These are phyloP conservation scores for Calonectria pteridis DNA, from an alignment of 2,329 filamentous ascomycete species.

Conservation along the genomic window DNA sequence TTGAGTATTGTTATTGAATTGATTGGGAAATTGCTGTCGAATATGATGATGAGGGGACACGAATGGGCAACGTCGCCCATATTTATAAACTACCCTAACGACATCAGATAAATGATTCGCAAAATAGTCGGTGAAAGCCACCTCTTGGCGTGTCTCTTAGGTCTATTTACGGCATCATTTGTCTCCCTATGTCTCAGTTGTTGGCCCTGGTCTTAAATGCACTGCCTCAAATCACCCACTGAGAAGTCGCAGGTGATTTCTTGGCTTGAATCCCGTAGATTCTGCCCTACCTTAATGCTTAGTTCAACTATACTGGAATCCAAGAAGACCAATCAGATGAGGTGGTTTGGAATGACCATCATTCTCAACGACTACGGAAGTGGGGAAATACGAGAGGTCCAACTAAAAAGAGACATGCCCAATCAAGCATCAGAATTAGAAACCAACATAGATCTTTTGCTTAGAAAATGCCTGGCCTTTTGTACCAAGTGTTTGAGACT, in stretches of 20 bases:
- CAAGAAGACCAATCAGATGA: background rate
- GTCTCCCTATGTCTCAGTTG: background rate
- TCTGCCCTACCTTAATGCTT: too few relatives aligned
- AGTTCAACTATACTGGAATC: background rate
- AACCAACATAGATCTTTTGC: background rate
- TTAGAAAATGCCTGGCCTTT: background rate
- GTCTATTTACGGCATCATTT: background rate
- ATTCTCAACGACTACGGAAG: background rate
- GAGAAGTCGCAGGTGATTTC: background rate
- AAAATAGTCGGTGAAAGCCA: background rate
- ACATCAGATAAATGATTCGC: background rate
- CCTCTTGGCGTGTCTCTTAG: background rate
- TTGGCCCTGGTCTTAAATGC: background rate
- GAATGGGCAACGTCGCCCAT: background rate
- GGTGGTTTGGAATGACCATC: background rate
- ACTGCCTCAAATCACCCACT: background rate
- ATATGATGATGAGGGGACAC: too few relatives aligned
- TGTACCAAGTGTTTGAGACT: background rate
- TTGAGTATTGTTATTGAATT: background rate
- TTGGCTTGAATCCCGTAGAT: rapidly evolving
- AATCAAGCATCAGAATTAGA: background rate
- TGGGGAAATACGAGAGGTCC: background rate
- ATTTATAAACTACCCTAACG: background rate
- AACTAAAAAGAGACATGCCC: background rate
- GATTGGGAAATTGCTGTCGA: background rate